These are phyloP conservation scores for Daldinia eschscholtzii DNA, from an alignment of 2,329 filamentous ascomycete species.

Conservation along the genomic window DNA sequence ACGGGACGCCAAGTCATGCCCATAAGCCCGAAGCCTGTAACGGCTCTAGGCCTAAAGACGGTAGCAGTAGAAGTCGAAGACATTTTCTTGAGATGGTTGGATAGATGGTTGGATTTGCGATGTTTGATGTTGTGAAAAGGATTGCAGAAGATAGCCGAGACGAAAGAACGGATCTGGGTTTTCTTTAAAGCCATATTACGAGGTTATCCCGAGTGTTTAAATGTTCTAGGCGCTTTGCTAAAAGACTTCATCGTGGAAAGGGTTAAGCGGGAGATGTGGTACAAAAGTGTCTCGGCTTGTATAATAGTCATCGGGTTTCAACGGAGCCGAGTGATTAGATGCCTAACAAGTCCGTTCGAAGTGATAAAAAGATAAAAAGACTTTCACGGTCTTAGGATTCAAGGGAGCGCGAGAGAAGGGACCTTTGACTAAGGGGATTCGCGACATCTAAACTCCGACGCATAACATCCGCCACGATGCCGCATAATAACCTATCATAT, in stretches of 20 bases:
- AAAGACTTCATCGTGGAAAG: not conserved
- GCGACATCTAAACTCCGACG: constrained; percentile 8
- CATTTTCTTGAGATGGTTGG: not conserved
- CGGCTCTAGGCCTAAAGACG: constrained; percentile 3
- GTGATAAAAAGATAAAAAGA: not conserved
- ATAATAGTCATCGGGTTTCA: constrained; percentile 3
- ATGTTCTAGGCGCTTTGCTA: not conserved
- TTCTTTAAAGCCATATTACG: not conserved
- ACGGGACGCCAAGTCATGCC: constrained; percentile 40
- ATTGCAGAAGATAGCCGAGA: not conserved
- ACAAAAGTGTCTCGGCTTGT: constrained; percentile 5
- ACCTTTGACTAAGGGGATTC: not conserved
- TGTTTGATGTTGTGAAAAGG: not conserved
- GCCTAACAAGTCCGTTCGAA: not conserved
- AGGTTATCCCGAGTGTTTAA: constrained; percentile 2
- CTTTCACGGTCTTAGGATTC: constrained; percentile 4
- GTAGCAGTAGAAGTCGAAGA: constrained; percentile 2
- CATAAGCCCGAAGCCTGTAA: constrained; percentile 32
- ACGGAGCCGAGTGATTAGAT: constrained; percentile 1
- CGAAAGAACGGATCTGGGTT: not conserved
- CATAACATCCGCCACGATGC: constrained; percentile 3
- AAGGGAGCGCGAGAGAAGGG: constrained; percentile 11
- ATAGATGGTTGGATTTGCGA: constrained; percentile 1
- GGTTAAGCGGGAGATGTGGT: not conserved
- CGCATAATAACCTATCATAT: constrained; percentile 3